These are phyloP conservation scores for Fomitopsis serialis DNA, from an alignment of 768 basidiomycete species.

Conservation along the genomic window DNA sequence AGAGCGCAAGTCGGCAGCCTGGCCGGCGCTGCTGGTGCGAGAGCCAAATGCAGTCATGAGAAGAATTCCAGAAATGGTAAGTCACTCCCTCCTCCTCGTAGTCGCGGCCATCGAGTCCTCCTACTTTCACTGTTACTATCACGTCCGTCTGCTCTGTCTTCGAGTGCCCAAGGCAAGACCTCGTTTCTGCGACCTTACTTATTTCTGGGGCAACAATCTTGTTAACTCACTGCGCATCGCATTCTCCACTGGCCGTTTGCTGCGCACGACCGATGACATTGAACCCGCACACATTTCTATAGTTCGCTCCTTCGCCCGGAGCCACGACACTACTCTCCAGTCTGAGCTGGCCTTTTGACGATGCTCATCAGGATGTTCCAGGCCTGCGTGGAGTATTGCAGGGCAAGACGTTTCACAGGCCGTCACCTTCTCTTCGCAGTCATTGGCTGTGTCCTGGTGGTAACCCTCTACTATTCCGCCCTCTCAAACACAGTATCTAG, in stretches of 20 bases:
- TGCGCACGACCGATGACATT: neutral
- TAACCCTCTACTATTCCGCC: constrained; percentile 16
- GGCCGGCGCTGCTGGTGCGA: neutral
- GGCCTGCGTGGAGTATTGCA: neutral
- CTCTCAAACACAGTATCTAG: neutral
- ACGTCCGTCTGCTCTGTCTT: too few relatives aligned
- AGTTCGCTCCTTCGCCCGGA: neutral
- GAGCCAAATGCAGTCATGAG: neutral
- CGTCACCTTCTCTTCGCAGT: constrained; percentile 11
- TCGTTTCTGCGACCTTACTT: too few relatives aligned
- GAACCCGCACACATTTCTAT: neutral
- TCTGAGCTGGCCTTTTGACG: neutral
- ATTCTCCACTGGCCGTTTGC: neutral
- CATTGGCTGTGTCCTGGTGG: constrained; percentile 9
- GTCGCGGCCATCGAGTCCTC: too few relatives aligned
- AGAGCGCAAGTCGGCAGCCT: too few relatives aligned
- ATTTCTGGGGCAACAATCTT: neutral
- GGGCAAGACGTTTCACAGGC: constrained; percentile 8
- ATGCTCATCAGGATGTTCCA: neutral
- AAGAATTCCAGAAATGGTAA: neutral
- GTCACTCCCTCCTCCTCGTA: neutral
- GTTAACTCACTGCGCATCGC: neutral
- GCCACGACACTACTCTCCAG: neutral
- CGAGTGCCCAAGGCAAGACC: too few relatives aligned
- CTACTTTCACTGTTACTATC: too few relatives aligned